Base-by-base conservation (phyloP, 2,329 filamentous ascomycete genomes). In the Colletotrichum filicis region DNA sequence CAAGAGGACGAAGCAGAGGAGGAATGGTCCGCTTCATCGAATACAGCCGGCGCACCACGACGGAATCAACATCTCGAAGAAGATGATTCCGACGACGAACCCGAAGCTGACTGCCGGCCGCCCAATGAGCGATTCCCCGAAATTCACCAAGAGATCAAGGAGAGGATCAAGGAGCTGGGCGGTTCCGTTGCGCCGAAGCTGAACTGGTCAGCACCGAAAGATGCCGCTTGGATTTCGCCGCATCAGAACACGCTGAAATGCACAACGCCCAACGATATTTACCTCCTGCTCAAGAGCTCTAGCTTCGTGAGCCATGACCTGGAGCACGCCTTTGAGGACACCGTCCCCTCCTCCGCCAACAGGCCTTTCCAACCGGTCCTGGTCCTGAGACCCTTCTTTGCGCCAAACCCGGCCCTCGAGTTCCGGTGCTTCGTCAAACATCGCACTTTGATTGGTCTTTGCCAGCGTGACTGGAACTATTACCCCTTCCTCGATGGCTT, bases 171-270 rank as follows among this genome's bases (percentile, higher is more conserved):
- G 14, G 93, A 95, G 77, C 89, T 98, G 1, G 95, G 94, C 19
- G 96, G 96, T 72, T 91, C 92, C 73, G 95, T 98, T 9, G 92
- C 93, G 1, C 97, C 97, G 0, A 99, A 99, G 83, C 86, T 99
- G 59, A 98, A 98, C 85, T 99, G 97, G 97, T 98, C 95, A 6
- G 92, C 95, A 4, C 97, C 97, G 4, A 98, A 98, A 82, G 97
- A 99, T 80, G 97, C 97, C 9, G 94, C 94, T 26, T 98, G 95
- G 93, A 98, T 99, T 82, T 91, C 89, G 83, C 92, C 83, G 84
- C 81, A 96, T 88, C 83, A 92, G 78, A 99, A 99, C 82, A 97
- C 94, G 59, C 93, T 98, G 84, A 95, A 97, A 82, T 99, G 97
- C 83, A 92, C 91, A 4, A 92, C 91, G 0, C 91, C 97, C 3